Conservation (phyloP, 2,329 filamentous ascomycete genomes). For the Pseudogymnoascus sp. region DNA sequence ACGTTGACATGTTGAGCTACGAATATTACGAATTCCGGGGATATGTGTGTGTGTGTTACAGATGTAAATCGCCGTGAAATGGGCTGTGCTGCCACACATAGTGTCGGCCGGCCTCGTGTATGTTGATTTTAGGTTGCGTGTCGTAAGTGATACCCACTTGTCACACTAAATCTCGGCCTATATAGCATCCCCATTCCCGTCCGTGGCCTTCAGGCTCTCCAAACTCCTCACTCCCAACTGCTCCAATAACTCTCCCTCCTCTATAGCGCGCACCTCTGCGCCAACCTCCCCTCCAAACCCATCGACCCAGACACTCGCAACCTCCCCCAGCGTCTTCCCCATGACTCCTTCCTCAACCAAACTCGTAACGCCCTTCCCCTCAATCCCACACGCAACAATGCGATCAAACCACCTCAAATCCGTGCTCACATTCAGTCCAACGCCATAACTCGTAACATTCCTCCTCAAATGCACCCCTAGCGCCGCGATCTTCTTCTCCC, state of each 20-base stretch:
- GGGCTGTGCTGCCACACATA: background rate
- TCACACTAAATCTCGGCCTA: background rate
- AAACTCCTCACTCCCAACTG: conserved; percentile 12
- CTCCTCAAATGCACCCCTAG: conserved; percentile 85
- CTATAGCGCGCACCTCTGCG: conserved; percentile 10
- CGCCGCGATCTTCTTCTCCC: conserved; percentile 71
- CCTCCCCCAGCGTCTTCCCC: conserved; percentile 10
- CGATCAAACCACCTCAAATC: conserved; percentile 57
- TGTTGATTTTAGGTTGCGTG: background rate
- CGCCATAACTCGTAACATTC: conserved; percentile 75
- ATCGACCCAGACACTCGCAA: conserved; percentile 15
- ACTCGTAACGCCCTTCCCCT: conserved; percentile 71
- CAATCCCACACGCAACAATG: conserved; percentile 85
- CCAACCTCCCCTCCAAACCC: conserved; percentile 17
- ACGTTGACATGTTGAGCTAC: background rate
- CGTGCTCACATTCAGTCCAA: conserved; percentile 69
- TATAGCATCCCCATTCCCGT: background rate
- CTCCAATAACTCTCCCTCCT: conserved; percentile 12
- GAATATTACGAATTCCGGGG: background rate
- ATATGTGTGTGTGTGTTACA: background rate
- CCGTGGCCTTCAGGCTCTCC: background rate
- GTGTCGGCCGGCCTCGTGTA: background rate
- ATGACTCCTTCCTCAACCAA: conserved; percentile 33
- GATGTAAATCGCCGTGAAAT: background rate
- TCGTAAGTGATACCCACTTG: background rate